phyloP scores from a whole-genome alignment of 2,329 filamentous ascomycete genomes.

The Trichophyton rubrum region DNA sequence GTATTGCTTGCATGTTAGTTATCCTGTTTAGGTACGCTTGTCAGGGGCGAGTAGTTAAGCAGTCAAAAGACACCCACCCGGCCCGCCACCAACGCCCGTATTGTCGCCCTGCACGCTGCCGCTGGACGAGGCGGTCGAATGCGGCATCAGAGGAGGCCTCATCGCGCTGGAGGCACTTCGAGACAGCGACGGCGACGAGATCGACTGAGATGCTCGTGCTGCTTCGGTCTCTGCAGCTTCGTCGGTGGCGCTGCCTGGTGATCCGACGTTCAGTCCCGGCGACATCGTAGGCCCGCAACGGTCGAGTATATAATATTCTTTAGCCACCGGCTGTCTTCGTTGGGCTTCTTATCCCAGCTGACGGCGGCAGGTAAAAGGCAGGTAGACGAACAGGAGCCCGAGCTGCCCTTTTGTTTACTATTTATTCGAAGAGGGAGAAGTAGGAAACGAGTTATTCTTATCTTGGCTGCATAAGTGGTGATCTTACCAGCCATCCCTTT shows the following conservation, averaged over 20 bases:
- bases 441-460: conserved; percentile 8
- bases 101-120: conserved; percentile 22
- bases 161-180: conserved; percentile 38
- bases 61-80: conserved; percentile 21
- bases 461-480: conserved; percentile 13
- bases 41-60: too few relatives aligned
- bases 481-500: background rate
- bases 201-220: background rate
- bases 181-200: conserved; percentile 28
- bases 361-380: too few relatives aligned
- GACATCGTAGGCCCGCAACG: background rate
- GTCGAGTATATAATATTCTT: too few relatives aligned
- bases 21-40: background rate
- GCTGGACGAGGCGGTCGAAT: conserved; percentile 20
- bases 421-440: background rate
- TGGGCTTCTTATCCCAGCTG: background rate
- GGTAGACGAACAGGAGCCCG: background rate
- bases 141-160: conserved; percentile 29
- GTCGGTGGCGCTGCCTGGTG: background rate
- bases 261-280: background rate
- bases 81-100: conserved; percentile 27
- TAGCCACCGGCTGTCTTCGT: background rate
- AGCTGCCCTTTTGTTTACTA: background rate
- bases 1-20: conserved; percentile 17
- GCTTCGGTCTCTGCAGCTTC: background rate